Percentiles rank a stretch among this genome's conserved stretches.
phyloP scores from a whole-genome alignment of 371 early-diverging fungal species.

The Mucor lusitanicus region DNA sequence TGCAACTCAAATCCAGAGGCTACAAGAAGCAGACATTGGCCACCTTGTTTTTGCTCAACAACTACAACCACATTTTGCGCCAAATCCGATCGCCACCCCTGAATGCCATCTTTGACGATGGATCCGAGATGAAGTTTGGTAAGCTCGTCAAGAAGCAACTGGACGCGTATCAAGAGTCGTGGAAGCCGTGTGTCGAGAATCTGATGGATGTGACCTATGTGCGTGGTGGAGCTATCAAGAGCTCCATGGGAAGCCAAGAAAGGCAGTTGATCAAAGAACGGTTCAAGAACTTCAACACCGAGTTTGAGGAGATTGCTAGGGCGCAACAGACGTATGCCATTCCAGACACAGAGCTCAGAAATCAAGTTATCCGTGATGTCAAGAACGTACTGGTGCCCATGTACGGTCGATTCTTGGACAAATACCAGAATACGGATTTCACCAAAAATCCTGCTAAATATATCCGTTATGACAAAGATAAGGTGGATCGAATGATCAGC shows the following conservation, averaged over 20 bases:
- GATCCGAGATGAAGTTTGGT: slow-evolving; percentile 60
- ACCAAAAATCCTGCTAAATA: slow-evolving; percentile 83
- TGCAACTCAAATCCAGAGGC: slow-evolving; percentile 68
- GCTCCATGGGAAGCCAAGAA: slow-evolving; percentile 66
- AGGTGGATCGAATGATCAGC: slow-evolving; percentile 65
- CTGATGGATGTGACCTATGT: slow-evolving; percentile 78
- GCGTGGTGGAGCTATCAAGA: slow-evolving; percentile 65
- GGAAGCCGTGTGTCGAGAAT: slow-evolving; percentile 74
- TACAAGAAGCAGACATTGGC: slow-evolving; percentile 80
- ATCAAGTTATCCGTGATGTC: slow-evolving; percentile 72
- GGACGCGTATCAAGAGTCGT: slow-evolving; percentile 70
- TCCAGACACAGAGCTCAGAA: slow-evolving; percentile 79
- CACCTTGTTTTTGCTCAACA: slow-evolving; percentile 80
- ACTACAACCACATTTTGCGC: slow-evolving; percentile 77
- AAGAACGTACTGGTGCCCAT: slow-evolving; percentile 77
- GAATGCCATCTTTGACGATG: slow-evolving; percentile 56
- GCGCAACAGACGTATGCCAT: slow-evolving; percentile 78
- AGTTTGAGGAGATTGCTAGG: slow-evolving; percentile 77
- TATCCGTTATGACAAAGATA: slow-evolving; percentile 74
- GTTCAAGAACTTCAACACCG: slow-evolving; percentile 85
- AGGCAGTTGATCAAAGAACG: slow-evolving; percentile 76
- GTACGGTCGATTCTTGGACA: slow-evolving; percentile 76
- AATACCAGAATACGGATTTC: slow-evolving; percentile 68
- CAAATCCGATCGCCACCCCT: slow-evolving; percentile 63
- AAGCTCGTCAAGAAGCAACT: slow-evolving; percentile 61